Conservation (phyloP, 331 rosid genomes). For the Pyracantha coccinea region DNA sequence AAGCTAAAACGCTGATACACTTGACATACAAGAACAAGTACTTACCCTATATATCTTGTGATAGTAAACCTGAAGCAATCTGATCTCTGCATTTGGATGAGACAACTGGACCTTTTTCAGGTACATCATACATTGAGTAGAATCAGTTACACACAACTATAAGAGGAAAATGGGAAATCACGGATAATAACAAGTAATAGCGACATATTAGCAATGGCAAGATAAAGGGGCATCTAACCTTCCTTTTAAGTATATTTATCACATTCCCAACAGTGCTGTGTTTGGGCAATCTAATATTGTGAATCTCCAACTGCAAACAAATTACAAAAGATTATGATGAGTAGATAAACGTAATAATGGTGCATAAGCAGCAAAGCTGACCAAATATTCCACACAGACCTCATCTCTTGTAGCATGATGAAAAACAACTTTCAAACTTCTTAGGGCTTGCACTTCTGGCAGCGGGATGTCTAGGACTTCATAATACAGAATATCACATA, state of each 20-base stretch:
- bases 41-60: constrained; percentile 82
- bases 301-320: constrained; percentile 55
- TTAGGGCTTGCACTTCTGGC: constrained; percentile 75
- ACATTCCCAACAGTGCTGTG: constrained; percentile 80
- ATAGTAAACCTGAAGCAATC: constrained; percentile 73
- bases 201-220: background rate
- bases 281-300: constrained; percentile 74
- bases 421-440: constrained; percentile 78
- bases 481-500: constrained; percentile 68
- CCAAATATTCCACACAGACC: constrained; percentile 31
- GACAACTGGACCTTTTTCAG: too few species aligned
- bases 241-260: constrained; percentile 56
- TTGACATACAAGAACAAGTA: background rate
- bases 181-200: too few species aligned
- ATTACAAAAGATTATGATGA: constrained; percentile 1
- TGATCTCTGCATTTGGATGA: constrained; percentile 59
- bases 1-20: background rate
- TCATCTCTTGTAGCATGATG: constrained; percentile 81
- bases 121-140: too few species aligned
- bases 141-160: too few species aligned
- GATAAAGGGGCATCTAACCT: constrained; percentile 35
- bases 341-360: background rate
- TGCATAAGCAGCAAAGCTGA: background rate
- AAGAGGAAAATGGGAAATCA: too few species aligned
- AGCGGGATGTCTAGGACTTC: constrained; percentile 90